A percentile compares a stretch with the other conserved stretches of the same genome.
These are phyloP conservation scores for Aspergillus bertholletiae DNA, from an alignment of 495 filamentous ascomycete genomes.

Conservation along the genomic window DNA sequence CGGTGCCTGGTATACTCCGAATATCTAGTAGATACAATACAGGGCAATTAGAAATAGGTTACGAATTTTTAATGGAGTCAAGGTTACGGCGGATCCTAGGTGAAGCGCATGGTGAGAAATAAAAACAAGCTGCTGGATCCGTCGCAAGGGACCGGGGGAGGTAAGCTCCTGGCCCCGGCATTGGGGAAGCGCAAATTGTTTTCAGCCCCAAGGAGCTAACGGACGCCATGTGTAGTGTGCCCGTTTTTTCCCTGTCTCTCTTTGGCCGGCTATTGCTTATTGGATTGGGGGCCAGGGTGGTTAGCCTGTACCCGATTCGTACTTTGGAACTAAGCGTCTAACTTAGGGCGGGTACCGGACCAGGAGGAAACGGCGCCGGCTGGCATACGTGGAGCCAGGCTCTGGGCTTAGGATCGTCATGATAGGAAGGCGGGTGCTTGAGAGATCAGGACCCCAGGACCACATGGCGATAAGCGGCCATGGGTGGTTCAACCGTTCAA, in stretches of 20 bases:
- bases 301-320: conserved; percentile 15
- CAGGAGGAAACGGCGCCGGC: conserved; percentile 6
- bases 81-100: neutral
- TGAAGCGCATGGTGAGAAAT: neutral
- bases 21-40: too few species aligned
- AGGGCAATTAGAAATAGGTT: conserved; percentile 1
- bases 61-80: neutral
- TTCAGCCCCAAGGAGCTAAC: conserved; percentile 9
- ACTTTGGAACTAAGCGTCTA: conserved; percentile 2
- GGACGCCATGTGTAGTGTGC: neutral
- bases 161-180: conserved; percentile 5
- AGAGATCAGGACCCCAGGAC: conserved; percentile 7
- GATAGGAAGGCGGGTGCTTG: conserved; percentile 13
- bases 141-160: neutral
- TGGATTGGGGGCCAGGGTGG: conserved; percentile 12
- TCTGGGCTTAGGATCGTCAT: conserved; percentile 16
- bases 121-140: conserved; percentile 1
- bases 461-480: conserved; percentile 27
- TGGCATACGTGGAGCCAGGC: conserved; percentile 14
- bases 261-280: conserved; percentile 1
- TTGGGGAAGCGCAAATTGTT: conserved; percentile 2
- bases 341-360: conserved; percentile 5
- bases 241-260: conserved; percentile 1
- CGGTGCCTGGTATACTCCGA: conserved; percentile 3
- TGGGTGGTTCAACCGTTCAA: conserved; percentile 7